Evolutionary conservation across 106 monocot species (phyloP).

Genomic region (Phalaenopsis equestris): DNA sequence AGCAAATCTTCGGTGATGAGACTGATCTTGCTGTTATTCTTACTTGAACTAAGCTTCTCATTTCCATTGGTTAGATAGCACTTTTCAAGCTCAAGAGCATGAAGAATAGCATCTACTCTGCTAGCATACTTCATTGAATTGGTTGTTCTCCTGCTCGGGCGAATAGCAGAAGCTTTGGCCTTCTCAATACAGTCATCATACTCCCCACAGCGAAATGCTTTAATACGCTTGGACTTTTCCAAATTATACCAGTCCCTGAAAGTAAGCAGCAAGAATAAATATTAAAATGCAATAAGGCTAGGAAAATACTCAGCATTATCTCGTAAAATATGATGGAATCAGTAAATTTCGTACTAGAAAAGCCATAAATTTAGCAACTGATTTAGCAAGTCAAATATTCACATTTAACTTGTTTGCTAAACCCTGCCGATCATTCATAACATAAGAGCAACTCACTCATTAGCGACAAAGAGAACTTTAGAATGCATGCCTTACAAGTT

Average conservation of each 20-base stretch:
- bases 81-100: slow-evolving; percentile 73
- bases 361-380: not conserved
- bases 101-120: slow-evolving; percentile 84
- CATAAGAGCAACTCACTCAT: not conserved
- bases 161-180: slow-evolving; percentile 33
- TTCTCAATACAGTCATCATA: slow-evolving; percentile 72
- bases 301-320: not conserved
- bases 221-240: slow-evolving; percentile 74
- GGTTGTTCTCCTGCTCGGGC: slow-evolving; percentile 20
- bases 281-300: not conserved
- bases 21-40: not conserved
- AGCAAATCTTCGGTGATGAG: not conserved
- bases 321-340: not conserved
- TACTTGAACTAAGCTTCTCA: slow-evolving; percentile 8
- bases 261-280: not conserved
- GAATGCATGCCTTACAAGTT: not conserved
- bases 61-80: slow-evolving; percentile 9
- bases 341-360: not conserved
- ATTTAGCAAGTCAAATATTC: not conserved
- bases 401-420: not conserved
- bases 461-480: not conserved
- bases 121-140: slow-evolving; percentile 61
- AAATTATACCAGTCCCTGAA: slow-evolving; percentile 86
- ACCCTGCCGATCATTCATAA: not conserved
- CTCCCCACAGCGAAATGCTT: slow-evolving; percentile 90